Base-by-base conservation (phyloP, 2,329 filamentous ascomycete species). In the Pseudogymnoascus sp. region DNA sequence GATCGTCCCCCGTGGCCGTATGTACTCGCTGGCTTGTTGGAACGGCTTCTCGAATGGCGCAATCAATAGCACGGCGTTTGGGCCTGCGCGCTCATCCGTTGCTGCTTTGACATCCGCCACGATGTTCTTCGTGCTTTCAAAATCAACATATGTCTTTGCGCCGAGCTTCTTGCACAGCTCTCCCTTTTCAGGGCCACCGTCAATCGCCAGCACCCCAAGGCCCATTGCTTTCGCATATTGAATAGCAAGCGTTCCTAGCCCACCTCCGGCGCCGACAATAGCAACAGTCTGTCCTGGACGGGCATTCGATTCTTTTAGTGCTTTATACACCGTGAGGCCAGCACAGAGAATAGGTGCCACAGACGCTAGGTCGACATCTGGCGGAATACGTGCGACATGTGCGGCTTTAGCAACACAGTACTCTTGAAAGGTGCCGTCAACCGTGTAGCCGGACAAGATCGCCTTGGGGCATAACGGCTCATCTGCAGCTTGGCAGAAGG, bases 161-260 rank as follows among this genome's bases (percentile, higher is more conserved):
- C 92, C 92, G 57, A 96, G 84, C 64, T 81, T 71, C 69, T 82
- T 77, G 74, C 83, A 86, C 77, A 91, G 83, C 64, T 82, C 77
- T 70, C 77, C 80, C 84, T 96, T 96, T 76, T 94, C 91, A 2
- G 85, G 83, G 58, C 91, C 91, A 58, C 83, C 84, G 69, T 96
- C 92, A 67, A 97, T 91, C 67, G 87, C 91, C 69, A 96, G 86
- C 66, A 85, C 78, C 65, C 86, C 80, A 59, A 96, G 77, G 62
- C 91, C 91, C 91, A 97, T 96, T 41, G 91, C 92, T 75, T 87
- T 89, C 60, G 90, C 91, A 75, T 96, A 96, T 77, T 96, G 92
- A 67, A 88, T 79, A 20, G 90, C 91, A 65, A 95, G 78, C 61
- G 81, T 86, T 30, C 90, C 91, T 62, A 96, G 81, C 69, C 90